Evolutionary conservation across 768 basidiomycete species (phyloP).

Genomic region (Clathrus columnatus): DNA sequence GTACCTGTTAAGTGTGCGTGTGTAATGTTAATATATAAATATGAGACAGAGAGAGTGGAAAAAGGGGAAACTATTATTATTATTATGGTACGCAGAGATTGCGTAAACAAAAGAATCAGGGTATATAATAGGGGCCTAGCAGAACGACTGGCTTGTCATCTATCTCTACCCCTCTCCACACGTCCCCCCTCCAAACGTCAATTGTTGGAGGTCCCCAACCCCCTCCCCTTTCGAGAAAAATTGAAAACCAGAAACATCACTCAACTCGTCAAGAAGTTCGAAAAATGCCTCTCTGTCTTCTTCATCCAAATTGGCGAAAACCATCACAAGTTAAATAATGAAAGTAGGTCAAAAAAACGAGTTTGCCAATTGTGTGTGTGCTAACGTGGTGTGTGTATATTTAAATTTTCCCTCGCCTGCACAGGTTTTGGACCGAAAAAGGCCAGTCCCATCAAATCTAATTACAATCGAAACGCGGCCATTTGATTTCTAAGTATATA

Average conservation of each 20-base stretch:
- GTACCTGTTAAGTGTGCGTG: conserved; percentile 38
- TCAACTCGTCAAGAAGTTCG: conserved; percentile 68
- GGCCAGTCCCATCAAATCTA: not conserved
- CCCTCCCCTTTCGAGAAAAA: not conserved
- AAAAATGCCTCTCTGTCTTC: conserved; percentile 81
- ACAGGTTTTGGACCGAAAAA: not conserved
- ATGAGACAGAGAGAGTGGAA: not conserved
- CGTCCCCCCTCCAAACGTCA: no score
- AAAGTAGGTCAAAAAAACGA: not conserved
- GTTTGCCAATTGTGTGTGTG: not conserved
- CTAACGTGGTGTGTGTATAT: not conserved
- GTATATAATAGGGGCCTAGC: not conserved
- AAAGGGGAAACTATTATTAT: not conserved
- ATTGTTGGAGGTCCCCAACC: no score
- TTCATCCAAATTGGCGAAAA: conserved; percentile 55
- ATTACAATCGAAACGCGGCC: no score
- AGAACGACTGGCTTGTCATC: not conserved
- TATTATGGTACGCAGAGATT: not conserved
- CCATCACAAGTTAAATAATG: conserved; percentile 34
- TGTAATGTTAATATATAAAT: not conserved
- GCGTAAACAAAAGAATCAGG: conserved; percentile 16
- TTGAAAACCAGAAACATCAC: conserved; percentile 3
- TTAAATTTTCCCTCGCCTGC: not conserved
- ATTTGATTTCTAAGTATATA: not conserved
- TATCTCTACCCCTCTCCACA: not conserved